A percentile compares a stretch with the other conserved stretches of the same genome.
phyloP scores from a whole-genome alignment of 805 yeast genomes.

The Kazachstania bromeliacearum region DNA sequence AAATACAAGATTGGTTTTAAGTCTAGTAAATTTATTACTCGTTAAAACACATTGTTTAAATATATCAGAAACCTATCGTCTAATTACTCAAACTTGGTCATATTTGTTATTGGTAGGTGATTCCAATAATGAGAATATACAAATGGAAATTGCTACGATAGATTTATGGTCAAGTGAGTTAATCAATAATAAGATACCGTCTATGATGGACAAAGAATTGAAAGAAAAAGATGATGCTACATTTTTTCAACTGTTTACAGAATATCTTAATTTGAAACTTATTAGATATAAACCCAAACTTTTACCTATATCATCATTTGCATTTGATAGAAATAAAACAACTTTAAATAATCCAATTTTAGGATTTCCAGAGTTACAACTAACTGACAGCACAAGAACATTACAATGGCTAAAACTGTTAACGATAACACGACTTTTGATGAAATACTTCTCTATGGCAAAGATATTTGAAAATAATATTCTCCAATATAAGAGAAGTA shows the following conservation, averaged over 20 bases:
- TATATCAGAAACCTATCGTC: conserved; percentile 29
- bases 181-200: conserved; percentile 22
- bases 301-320: background rate
- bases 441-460: conserved; percentile 9
- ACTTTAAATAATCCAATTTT: background rate
- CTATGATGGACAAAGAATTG: conserved; percentile 13
- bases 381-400: conserved; percentile 6
- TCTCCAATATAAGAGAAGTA: conserved; percentile 18
- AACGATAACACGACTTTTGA: conserved; percentile 12
- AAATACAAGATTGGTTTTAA: conserved; percentile 30
- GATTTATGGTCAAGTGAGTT: conserved; percentile 37
- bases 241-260: conserved; percentile 5
- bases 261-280: conserved; percentile 13
- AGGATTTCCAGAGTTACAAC: conserved; percentile 12
- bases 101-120: conserved; percentile 30
- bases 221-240: background rate
- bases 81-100: conserved; percentile 34
- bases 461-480: conserved; percentile 3
- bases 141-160: conserved; percentile 38
- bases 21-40: conserved; percentile 39
- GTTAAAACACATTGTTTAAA: conserved; percentile 35
- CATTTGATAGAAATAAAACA: background rate
- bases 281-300: conserved; percentile 8
- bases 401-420: conserved; percentile 16
- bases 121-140: conserved; percentile 36